These are phyloP conservation scores for Rugosomyces carneus DNA, from an alignment of 1,284 basidiomycete species.

Conservation along the genomic window DNA sequence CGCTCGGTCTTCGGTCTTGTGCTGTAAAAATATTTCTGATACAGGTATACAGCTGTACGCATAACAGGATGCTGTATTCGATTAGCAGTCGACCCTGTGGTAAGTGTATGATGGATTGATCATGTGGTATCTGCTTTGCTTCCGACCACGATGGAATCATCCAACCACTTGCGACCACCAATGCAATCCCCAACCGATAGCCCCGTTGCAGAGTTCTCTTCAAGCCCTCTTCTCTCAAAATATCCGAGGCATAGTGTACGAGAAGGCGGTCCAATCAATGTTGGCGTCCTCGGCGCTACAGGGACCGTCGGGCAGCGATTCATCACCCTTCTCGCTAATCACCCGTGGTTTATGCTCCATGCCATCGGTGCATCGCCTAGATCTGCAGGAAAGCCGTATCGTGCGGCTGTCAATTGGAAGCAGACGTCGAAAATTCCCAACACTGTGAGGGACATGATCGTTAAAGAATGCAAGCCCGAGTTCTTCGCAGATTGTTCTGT, in stretches of 20 bases:
- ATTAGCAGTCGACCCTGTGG: too few relatives aligned
- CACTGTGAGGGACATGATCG: slow-evolving; percentile 61
- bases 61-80: too few relatives aligned
- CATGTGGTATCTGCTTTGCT: too few relatives aligned
- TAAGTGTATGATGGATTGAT: too few relatives aligned
- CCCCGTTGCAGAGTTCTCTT: slow-evolving; percentile 14
- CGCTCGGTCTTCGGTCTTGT: too few relatives aligned
- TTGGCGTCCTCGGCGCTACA: slow-evolving; percentile 94
- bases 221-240: slow-evolving; percentile 19
- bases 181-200: slow-evolving; percentile 4
- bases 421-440: slow-evolving; percentile 76
- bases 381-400: slow-evolving; percentile 85
- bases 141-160: too few relatives aligned
- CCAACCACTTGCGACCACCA: slow-evolving; percentile 14
- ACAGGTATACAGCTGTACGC: too few relatives aligned
- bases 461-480: slow-evolving; percentile 76
- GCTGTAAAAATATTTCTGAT: too few relatives aligned
- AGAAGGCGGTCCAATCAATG: slow-evolving; percentile 48
- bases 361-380: slow-evolving; percentile 86
- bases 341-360: slow-evolving; percentile 89
- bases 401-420: slow-evolving; percentile 85
- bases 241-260: slow-evolving; percentile 24
- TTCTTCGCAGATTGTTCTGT: slow-evolving; percentile 81
- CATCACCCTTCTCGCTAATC: slow-evolving; percentile 81
- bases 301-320: slow-evolving; percentile 96